phyloP scores from a whole-genome alignment of 2,329 filamentous ascomycete genomes.

The Alternaria arbusti region DNA sequence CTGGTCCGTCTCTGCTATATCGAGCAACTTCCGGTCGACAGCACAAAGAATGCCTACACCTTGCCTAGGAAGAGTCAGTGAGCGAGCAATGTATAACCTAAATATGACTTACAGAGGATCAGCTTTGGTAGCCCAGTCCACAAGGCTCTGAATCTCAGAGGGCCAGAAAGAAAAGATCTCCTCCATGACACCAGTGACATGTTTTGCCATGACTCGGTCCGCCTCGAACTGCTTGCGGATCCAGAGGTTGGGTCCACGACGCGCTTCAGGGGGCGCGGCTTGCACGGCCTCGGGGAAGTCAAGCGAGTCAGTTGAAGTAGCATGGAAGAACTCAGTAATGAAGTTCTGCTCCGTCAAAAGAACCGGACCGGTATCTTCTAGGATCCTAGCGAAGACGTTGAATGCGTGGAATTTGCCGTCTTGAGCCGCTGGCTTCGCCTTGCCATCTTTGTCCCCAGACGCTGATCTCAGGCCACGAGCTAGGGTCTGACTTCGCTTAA shows the following conservation, averaged over 20 bases:
- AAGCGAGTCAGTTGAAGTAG: conserved; percentile 78
- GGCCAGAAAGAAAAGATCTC: conserved; percentile 84
- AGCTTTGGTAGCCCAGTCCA: conserved; percentile 81
- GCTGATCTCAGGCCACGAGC: conserved; percentile 75
- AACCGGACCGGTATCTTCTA: conserved; percentile 82
- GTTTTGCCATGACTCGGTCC: conserved; percentile 82
- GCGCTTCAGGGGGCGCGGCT: conserved; percentile 68
- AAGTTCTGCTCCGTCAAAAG: conserved; percentile 97
- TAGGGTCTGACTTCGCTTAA: conserved; percentile 89
- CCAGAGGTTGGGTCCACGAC: conserved; percentile 75
- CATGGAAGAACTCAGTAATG: conserved; percentile 94
- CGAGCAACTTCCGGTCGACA: conserved; percentile 78
- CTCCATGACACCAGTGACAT: conserved; percentile 87
- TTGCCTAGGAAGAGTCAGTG: conserved; percentile 65
- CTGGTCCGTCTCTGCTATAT: conserved; percentile 88
- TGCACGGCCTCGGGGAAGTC: conserved; percentile 86
- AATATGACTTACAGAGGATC: conserved; percentile 75
- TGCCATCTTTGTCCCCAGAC: conserved; percentile 65
- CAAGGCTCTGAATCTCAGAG: conserved; percentile 75
- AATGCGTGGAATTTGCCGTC: conserved; percentile 75
- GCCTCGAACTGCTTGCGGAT: conserved; percentile 83
- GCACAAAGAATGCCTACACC: conserved; percentile 84
- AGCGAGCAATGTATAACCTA: not conserved
- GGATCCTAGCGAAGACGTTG: conserved; percentile 78
- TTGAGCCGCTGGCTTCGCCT: conserved; percentile 62